Evolutionary conservation across 2,329 filamentous ascomycete species (phyloP), one percentile per base, ranked within the genome.

Genomic region (Dryadomyces sulphureus): DNA sequence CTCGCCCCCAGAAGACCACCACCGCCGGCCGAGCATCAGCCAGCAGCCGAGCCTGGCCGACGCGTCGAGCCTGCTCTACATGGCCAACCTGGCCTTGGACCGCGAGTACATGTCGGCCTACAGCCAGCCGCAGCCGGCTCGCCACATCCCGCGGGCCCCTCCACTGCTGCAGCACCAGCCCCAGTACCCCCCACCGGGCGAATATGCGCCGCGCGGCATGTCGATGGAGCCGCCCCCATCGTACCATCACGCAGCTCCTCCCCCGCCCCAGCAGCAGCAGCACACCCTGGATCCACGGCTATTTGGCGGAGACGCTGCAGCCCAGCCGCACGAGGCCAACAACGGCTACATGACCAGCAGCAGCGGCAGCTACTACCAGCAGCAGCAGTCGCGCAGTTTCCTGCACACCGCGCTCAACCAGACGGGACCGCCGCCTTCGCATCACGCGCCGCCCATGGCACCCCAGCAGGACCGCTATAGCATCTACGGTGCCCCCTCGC

Each of bases 271-370:
- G 5, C 36, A 38, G 11, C 47, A n/a, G 9, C 42, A 7, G 6
- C 45, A 35, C 0, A 41, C 48, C 0, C 41, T 55, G 7, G 53
- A 55, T 16, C 53, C 53, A 3, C 48, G 52, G 3, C 48, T 54
- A 5, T 54, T 55, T 27, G 48, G 53, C 16, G 53, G 53, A 19
- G 25, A 46, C 2, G 38, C 39, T n/a, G n/a, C n/a, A n/a, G n/a
- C 8, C 38, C 46, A 49, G 9, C 38, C 38, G 4, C 6, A n/a
- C 22, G 21, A 47, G 24, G 34, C 27, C 22, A 43, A 20, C 32
- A 43, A 38, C 30, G 32, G 30, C 27, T 36, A 46, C 40, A 30
- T 35, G 35, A 30, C 27, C 46, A 20, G 3, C 35, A 32, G 35
- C 41, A 47, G 22, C 6, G 25, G 25, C 32, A 22, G 22, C 35